phyloP scores from a whole-genome alignment of 108 stramenopile species.

The Cyclostephanos invisitatus region DNA sequence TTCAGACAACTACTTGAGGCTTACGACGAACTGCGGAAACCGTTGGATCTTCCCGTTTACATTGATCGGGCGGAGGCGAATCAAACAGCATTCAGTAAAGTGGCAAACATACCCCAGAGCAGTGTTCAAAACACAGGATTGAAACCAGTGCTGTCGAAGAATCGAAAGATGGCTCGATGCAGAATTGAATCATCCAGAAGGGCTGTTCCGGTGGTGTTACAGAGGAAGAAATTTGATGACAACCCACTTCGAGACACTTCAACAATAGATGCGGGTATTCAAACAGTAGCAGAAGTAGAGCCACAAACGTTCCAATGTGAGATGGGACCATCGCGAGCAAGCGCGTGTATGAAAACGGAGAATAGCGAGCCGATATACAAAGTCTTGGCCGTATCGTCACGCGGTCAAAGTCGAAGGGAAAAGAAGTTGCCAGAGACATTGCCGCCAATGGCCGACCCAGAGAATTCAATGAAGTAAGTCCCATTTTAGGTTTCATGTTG shows the following conservation, averaged over 20 bases:
- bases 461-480: not conserved
- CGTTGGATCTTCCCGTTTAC: constrained; percentile 20
- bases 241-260: not conserved
- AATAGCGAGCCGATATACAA: not conserved
- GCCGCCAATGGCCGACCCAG: not conserved
- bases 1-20: constrained; percentile 12
- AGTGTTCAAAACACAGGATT: not conserved
- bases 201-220: not conserved
- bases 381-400: not conserved
- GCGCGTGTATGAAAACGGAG: not conserved
- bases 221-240: not conserved
- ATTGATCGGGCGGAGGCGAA: not conserved
- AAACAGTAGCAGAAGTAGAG: too few relatives aligned
- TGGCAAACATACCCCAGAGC: not conserved
- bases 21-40: constrained; percentile 9
- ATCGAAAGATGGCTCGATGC: not conserved
- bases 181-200: too few relatives aligned
- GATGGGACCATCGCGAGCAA: too few relatives aligned
- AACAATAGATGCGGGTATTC: not conserved
- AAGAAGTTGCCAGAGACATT: not conserved
- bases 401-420: not conserved
- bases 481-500: not conserved
- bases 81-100: not conserved
- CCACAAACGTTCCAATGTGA: too few relatives aligned
- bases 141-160: not conserved